These are phyloP conservation scores for Spathaspora arborariae DNA, from an alignment of 805 yeast species.

Conservation along the genomic window DNA sequence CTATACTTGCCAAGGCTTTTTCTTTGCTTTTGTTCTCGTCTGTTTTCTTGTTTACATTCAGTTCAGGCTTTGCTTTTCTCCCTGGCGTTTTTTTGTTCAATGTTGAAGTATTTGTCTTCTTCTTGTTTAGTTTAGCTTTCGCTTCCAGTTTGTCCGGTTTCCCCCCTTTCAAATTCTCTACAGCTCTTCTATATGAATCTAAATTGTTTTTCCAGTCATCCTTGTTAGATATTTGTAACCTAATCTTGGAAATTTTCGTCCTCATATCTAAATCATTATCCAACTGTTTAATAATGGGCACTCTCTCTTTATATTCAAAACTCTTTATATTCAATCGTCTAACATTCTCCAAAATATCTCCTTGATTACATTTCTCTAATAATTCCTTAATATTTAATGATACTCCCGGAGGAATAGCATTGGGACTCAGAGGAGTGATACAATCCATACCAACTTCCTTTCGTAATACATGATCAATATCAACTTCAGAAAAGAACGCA, in stretches of 20 bases:
- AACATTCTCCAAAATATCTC: slow-evolving; percentile 3
- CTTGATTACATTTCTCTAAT: slow-evolving; percentile 28
- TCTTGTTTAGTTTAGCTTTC: no score
- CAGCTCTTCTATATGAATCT: not conserved
- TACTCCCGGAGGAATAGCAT: slow-evolving; percentile 75
- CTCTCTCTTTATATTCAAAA: slow-evolving; percentile 12
- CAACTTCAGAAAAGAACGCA: slow-evolving; percentile 94
- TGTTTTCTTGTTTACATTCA: no score
- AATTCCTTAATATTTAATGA: slow-evolving; percentile 58
- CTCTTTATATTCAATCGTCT: not conserved
- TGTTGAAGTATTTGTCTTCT: no score
- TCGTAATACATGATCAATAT: slow-evolving; percentile 80
- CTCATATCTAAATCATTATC: slow-evolving; percentile 17
- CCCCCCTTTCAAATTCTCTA: not conserved
- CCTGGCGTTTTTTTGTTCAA: no score
- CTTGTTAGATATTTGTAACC: slow-evolving; percentile 23
- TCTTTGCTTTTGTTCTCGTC: no score
- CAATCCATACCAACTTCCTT: slow-evolving; percentile 93
- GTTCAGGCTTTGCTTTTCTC: no score
- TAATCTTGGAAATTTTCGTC: slow-evolving; percentile 18
- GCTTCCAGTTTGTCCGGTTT: not conserved
- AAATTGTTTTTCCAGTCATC: not conserved
- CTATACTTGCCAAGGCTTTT: no score
- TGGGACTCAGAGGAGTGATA: slow-evolving; percentile 81
- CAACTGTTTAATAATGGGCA: slow-evolving; percentile 25